A percentile compares a stretch with the other conserved stretches of the same genome.
phyloP scores from a whole-genome alignment of 1,284 basidiomycete species.

The Ganoderma lucidum region DNA sequence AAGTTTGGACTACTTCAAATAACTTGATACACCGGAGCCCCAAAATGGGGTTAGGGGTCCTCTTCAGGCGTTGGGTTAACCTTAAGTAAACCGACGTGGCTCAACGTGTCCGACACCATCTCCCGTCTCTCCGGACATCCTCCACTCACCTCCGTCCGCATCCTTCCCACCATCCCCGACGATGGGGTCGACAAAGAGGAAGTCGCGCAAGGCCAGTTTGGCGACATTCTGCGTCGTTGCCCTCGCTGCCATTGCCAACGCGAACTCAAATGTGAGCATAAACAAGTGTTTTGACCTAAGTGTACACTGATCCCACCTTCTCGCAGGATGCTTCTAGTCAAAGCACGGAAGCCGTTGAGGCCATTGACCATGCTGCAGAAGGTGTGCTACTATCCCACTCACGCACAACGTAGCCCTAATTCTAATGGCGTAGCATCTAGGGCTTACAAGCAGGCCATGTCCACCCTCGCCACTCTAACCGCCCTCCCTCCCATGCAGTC shows the following conservation, averaged over 20 bases:
- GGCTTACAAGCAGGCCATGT: conserved; percentile 75
- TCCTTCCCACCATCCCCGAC: neutral
- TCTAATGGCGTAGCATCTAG: conserved; percentile 57
- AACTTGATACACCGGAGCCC: neutral
- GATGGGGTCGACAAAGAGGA: conserved; percentile 21
- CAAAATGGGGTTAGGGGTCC: conserved; percentile 15
- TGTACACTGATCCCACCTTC: neutral
- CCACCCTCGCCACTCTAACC: conserved; percentile 68
- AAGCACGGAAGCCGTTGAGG: conserved; percentile 21
- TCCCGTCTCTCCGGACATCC: conserved; percentile 5
- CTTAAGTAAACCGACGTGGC: conserved; percentile 23
- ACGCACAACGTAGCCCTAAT: conserved; percentile 23
- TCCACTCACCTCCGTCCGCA: neutral
- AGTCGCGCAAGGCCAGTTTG: conserved; percentile 38
- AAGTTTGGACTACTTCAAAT: neutral
- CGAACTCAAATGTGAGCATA: conserved; percentile 29
- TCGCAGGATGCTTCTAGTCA: conserved; percentile 16
- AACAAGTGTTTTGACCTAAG: neutral
- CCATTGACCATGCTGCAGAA: conserved; percentile 37
- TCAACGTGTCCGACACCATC: conserved; percentile 6
- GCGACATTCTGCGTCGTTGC: conserved; percentile 41
- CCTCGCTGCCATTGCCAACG: conserved; percentile 35
- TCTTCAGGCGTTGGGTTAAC: conserved; percentile 8
- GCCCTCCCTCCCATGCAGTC: conserved; percentile 61
- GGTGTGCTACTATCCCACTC: conserved; percentile 25